Percentiles rank a stretch among this genome's conserved stretches.
These are phyloP conservation scores for Cinnamomum micranthum DNA, from an alignment of 164 flowering plant species.

Conservation along the genomic window DNA sequence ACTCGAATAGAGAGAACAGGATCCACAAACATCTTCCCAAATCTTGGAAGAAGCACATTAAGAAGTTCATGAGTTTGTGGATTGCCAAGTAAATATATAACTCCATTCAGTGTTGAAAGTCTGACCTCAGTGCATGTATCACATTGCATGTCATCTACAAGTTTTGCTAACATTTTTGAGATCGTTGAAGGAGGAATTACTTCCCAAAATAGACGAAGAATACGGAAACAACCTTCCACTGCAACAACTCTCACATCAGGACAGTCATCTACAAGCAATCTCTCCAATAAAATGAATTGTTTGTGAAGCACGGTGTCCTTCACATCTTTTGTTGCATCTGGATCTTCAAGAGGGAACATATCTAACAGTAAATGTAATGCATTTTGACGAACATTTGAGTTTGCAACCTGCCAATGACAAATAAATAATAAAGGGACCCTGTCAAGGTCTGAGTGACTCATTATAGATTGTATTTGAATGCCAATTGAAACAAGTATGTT, in stretches of 20 bases:
- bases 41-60: slow-evolving; percentile 86
- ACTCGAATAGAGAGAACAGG: slow-evolving; percentile 48
- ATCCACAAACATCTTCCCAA: slow-evolving; percentile 67
- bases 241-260: slow-evolving; percentile 84
- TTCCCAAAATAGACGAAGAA: slow-evolving; percentile 92
- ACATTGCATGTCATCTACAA: slow-evolving; percentile 65
- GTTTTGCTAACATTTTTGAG: slow-evolving; percentile 58
- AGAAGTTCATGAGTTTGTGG: slow-evolving; percentile 93
- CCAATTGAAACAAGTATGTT: background rate
- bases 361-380: slow-evolving; percentile 88
- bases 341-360: slow-evolving; percentile 96
- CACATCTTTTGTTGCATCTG: slow-evolving; percentile 81
- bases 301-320: slow-evolving; percentile 70
- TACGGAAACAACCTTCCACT: slow-evolving; percentile 90
- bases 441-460: background rate
- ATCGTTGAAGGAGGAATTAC: slow-evolving; percentile 75
- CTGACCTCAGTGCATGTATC: slow-evolving; percentile 74
- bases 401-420: slow-evolving; percentile 67
- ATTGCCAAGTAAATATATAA: slow-evolving; percentile 81
- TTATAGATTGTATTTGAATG: background rate
- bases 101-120: slow-evolving; percentile 72
- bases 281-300: slow-evolving; percentile 78
- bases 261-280: slow-evolving; percentile 73
- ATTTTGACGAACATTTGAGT: slow-evolving; percentile 92
- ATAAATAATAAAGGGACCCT: background rate